These are phyloP conservation scores for Solanum appendiculatum DNA, from an alignment of 257 asterid genomes.

Conservation along the genomic window DNA sequence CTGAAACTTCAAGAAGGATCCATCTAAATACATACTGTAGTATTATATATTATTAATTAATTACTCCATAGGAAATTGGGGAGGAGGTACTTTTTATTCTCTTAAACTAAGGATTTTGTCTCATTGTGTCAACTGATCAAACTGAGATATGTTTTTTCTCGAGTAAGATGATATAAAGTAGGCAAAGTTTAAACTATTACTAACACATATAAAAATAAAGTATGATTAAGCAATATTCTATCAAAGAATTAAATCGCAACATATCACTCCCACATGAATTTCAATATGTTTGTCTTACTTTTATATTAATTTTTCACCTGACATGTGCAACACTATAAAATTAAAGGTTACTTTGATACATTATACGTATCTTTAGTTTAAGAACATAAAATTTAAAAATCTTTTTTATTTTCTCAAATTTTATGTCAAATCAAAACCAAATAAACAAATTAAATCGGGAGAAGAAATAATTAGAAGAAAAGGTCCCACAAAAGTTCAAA, in stretches of 20 bases:
- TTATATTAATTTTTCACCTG: neutral
- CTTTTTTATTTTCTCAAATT: too few species aligned
- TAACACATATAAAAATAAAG: neutral
- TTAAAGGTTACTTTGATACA: neutral
- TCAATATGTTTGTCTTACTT: neutral
- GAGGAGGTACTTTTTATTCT: neutral
- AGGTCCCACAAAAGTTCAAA: constrained; percentile 47
- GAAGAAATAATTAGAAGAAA: neutral
- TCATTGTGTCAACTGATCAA: neutral
- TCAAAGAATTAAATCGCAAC: neutral
- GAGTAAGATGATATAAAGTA: neutral
- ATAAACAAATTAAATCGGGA: neutral
- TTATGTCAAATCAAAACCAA: rapidly evolving
- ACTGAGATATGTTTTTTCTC: neutral
- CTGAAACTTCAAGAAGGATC: neutral
- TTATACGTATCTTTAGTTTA: too few species aligned
- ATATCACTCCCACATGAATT: rapidly evolving
- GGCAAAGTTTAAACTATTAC: neutral
- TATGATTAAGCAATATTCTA: constrained; percentile 5
- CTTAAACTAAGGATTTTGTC: constrained; percentile 7
- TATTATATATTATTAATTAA: neutral
- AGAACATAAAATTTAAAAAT: too few species aligned
- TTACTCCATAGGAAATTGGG: neutral
- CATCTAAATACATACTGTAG: neutral
- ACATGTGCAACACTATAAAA: neutral